Percentiles rank a stretch among this genome's conserved stretches.
Evolutionary conservation across 1,284 basidiomycete species (phyloP).

Genomic region (Singerocomus inundabilis): DNA sequence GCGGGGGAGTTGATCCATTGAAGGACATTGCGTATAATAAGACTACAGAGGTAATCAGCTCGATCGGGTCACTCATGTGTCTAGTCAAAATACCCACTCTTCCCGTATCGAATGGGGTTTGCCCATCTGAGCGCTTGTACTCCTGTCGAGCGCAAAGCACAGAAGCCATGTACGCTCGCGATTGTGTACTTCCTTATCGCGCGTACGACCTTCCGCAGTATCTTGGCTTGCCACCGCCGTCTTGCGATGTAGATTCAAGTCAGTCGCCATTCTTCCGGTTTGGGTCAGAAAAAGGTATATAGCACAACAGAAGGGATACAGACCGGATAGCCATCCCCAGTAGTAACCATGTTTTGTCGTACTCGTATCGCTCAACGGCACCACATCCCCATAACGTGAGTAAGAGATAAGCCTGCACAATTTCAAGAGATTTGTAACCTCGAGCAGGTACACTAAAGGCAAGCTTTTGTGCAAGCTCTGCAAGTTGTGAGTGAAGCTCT

Average conservation of each 20-base stretch:
- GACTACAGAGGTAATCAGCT: conserved; percentile 43
- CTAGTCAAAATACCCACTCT: conserved; percentile 57
- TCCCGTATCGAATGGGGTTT: conserved; percentile 84
- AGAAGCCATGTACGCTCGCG: conserved; percentile 93
- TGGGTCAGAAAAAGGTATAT: conserved; percentile 7
- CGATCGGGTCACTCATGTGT: background rate
- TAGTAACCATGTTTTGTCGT: conserved; percentile 93
- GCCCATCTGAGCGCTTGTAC: conserved; percentile 90
- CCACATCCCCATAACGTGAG: conserved; percentile 84
- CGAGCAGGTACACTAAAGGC: conserved; percentile 84
- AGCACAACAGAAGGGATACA: conserved; percentile 3
- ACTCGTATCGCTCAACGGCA: conserved; percentile 93
- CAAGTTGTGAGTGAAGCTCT: conserved; percentile 80
- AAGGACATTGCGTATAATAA: conserved; percentile 82
- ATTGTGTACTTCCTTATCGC: conserved; percentile 85
- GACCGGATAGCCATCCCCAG: conserved; percentile 86
- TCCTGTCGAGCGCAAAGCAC: conserved; percentile 89
- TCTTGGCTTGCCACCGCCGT: conserved; percentile 67
- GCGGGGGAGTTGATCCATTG: conserved; percentile 68
- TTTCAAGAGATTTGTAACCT: conserved; percentile 95
- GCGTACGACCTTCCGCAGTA: conserved; percentile 69
- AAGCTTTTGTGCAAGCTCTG: conserved; percentile 86
- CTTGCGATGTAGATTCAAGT: conserved; percentile 93
- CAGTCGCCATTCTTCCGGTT: conserved; percentile 81
- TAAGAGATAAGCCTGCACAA: conserved; percentile 87